phyloP scores from a whole-genome alignment of 768 basidiomycete species.

The Boletus rubescentipes region DNA sequence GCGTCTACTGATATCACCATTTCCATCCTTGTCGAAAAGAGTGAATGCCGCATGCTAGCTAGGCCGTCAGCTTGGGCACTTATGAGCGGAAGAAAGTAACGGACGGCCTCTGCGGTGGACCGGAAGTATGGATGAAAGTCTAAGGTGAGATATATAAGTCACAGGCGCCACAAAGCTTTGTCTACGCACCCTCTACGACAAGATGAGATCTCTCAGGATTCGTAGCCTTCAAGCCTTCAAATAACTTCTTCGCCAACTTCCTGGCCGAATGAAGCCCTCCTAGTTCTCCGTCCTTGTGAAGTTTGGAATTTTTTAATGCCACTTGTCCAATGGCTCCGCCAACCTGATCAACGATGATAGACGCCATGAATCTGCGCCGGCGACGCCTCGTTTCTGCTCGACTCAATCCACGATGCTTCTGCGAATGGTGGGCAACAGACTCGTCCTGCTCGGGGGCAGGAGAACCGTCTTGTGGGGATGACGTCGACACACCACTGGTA shows the following conservation, averaged over 20 bases:
- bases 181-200: slow-evolving; percentile 57
- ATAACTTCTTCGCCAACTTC: slow-evolving; percentile 66
- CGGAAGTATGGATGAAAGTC: slow-evolving; percentile 81
- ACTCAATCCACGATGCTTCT: slow-evolving; percentile 16
- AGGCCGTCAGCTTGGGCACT: not conserved
- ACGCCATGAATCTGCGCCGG: slow-evolving; percentile 52
- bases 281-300: slow-evolving; percentile 54
- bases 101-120: slow-evolving; percentile 66
- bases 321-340: slow-evolving; percentile 66
- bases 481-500: slow-evolving; percentile 1
- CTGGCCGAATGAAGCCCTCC: slow-evolving; percentile 62
- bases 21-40: slow-evolving; percentile 78
- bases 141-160: slow-evolving; percentile 22
- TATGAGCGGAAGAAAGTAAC: not conserved
- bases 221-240: slow-evolving; percentile 57
- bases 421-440: slow-evolving; percentile 6
- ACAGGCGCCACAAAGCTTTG: not conserved
- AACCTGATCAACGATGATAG: slow-evolving; percentile 70
- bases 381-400: slow-evolving; percentile 40
- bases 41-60: slow-evolving; percentile 63
- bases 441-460: slow-evolving; percentile 15
- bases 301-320: slow-evolving; percentile 63
- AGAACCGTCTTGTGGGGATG: not conserved
- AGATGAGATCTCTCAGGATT: slow-evolving; percentile 60
- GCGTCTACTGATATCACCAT: slow-evolving; percentile 72